Evolutionary conservation across 2,329 filamentous ascomycete species (phyloP).

Genomic region (Fusarium tjaetaba): DNA sequence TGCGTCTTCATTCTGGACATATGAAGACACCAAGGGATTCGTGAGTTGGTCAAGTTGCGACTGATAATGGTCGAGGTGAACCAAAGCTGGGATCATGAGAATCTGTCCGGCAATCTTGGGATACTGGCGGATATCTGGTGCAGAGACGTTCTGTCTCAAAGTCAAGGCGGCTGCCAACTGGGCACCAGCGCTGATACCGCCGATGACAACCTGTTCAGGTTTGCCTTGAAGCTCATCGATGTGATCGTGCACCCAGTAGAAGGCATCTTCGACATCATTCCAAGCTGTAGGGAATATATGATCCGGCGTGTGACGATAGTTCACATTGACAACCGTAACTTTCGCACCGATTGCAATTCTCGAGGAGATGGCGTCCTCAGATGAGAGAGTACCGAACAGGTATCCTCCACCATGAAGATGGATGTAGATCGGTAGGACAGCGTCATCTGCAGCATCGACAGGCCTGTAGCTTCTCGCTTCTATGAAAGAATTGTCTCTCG

Average conservation of each 20-base stretch:
- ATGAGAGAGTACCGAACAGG: slow-evolving; percentile 60
- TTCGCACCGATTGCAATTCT: slow-evolving; percentile 55
- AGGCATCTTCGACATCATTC: slow-evolving; percentile 63
- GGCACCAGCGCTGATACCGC: slow-evolving; percentile 60
- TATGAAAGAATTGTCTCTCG: slow-evolving; percentile 17
- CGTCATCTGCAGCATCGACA: slow-evolving; percentile 38
- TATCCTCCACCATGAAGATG: slow-evolving; percentile 67
- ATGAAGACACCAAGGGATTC: slow-evolving; percentile 53
- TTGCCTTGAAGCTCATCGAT: slow-evolving; percentile 20
- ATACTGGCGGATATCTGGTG: slow-evolving; percentile 12
- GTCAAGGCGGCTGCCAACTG: slow-evolving; percentile 53
- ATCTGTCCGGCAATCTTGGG: slow-evolving; percentile 59
- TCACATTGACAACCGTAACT: slow-evolving; percentile 63
- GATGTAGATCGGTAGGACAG: slow-evolving; percentile 58
- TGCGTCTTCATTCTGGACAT: slow-evolving; percentile 56
- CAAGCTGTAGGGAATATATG: slow-evolving; percentile 61
- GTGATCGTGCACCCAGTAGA: slow-evolving; percentile 59
- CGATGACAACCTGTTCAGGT: slow-evolving; percentile 51
- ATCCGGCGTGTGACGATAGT: slow-evolving; percentile 68
- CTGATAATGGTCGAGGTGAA: slow-evolving; percentile 27
- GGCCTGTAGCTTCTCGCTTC: slow-evolving; percentile 31
- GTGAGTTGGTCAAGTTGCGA: slow-evolving; percentile 48
- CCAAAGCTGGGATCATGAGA: slow-evolving; percentile 59
- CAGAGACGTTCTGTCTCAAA: slow-evolving; percentile 49
- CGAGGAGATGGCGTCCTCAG: slow-evolving; percentile 63